Conservation (phyloP, 2,329 filamentous ascomycete species). For the Claviceps spartinae region DNA sequence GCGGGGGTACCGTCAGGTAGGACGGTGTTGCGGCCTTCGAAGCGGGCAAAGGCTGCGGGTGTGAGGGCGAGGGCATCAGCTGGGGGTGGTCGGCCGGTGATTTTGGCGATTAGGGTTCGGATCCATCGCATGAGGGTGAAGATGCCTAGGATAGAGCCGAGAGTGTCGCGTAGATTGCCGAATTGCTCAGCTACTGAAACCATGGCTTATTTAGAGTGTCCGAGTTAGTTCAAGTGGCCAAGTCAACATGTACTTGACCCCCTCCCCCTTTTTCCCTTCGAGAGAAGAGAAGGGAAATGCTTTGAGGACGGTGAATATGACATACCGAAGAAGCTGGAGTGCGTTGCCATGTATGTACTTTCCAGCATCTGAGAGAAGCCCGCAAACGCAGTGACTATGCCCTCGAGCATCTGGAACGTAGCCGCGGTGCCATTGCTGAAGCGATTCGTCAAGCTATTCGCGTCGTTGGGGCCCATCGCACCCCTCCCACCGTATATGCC, state of each 20-base stretch:
- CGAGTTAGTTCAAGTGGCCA: not conserved
- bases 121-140: constrained; percentile 95
- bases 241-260: too few species aligned
- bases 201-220: constrained; percentile 56
- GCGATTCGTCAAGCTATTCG: constrained; percentile 85
- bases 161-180: constrained; percentile 78
- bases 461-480: constrained; percentile 55
- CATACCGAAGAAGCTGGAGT: constrained; percentile 95
- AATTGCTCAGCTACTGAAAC: constrained; percentile 97
- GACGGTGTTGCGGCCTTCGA: constrained; percentile 53
- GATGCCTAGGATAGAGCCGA: constrained; percentile 87
- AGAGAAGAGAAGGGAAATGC: not conserved
- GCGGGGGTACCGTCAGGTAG: constrained; percentile 49
- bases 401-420: constrained; percentile 97
- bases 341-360: constrained; percentile 98
- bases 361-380: constrained; percentile 99
- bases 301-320: constrained; percentile 20
- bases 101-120: constrained; percentile 76
- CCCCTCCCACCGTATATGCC: constrained; percentile 29
- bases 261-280: not conserved
- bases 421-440: constrained; percentile 92
- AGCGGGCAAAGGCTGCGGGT: constrained; percentile 79
- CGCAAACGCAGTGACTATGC: constrained; percentile 89
- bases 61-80: constrained; percentile 79
- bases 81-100: constrained; percentile 82